Percentiles rank a stretch among this genome's conserved stretches.
Evolutionary conservation across 2,329 filamentous ascomycete species (phyloP).

Genomic region (Verticillium nonalfalfae): DNA sequence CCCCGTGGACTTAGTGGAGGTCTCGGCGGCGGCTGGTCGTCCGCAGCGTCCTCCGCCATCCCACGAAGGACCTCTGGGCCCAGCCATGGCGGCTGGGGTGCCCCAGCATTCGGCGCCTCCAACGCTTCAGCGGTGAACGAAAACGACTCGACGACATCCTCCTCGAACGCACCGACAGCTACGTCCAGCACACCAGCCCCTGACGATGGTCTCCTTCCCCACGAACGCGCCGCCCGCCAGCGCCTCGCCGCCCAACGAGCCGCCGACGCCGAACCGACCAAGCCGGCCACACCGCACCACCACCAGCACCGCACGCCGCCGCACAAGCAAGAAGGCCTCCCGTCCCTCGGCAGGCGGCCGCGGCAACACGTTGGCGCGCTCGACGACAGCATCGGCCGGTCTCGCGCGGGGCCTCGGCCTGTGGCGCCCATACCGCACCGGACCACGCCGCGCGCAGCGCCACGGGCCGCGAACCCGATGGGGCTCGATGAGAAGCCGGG

Average conservation of each 20-base stretch:
- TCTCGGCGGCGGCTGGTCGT: not conserved
- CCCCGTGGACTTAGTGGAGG: not conserved
- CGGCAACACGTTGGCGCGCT: not conserved
- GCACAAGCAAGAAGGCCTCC: not conserved
- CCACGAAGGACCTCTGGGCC: slow-evolving; percentile 1
- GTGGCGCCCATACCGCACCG: not conserved
- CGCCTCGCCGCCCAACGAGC: slow-evolving; percentile 7
- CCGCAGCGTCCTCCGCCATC: not conserved
- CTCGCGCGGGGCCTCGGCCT: not conserved
- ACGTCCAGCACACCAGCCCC: not conserved
- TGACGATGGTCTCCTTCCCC: slow-evolving; percentile 24
- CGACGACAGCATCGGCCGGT: not conserved
- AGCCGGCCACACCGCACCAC: not conserved
- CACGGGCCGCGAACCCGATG: not conserved
- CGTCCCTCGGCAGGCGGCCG: not conserved
- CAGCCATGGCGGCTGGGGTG: slow-evolving; percentile 4
- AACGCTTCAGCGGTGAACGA: not conserved
- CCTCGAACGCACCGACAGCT: not conserved
- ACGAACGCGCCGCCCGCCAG: slow-evolving; percentile 28
- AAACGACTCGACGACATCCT: not conserved
- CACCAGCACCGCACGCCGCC: not conserved
- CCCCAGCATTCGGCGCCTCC: not conserved
- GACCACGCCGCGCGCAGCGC: not conserved
- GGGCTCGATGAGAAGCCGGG: not conserved
- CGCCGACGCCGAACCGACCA: not conserved